Evolutionary conservation across 2,329 filamentous ascomycete genomes (phyloP).

Genomic region (Talaromyces sp.): DNA sequence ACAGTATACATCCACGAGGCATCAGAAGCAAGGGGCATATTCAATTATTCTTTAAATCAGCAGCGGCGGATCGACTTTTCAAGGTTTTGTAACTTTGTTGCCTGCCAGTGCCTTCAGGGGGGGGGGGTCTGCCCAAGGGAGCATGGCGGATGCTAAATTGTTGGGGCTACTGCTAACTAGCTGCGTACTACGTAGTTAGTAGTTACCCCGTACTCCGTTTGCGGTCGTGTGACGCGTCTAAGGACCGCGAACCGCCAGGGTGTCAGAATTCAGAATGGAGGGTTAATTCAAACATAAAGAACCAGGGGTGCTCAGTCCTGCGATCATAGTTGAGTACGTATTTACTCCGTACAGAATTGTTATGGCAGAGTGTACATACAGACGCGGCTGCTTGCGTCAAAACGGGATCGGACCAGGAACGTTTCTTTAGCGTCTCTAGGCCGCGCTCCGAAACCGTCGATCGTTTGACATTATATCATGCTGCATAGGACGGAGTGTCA

Average conservation of each 20-base stretch:
- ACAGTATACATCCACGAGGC: not conserved
- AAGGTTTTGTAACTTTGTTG: not conserved
- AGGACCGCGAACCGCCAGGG: not conserved
- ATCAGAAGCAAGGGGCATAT: not conserved
- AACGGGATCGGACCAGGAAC: not conserved
- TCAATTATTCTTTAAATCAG: not conserved
- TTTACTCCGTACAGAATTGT: too few species aligned
- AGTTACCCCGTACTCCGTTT: not conserved
- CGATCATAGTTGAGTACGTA: too few species aligned
- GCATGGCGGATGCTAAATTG: not conserved
- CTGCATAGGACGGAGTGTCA: too few species aligned
- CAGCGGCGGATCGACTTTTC: not conserved
- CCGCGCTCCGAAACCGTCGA: not conserved
- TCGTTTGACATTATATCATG: not conserved
- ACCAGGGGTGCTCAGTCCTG: too few species aligned
- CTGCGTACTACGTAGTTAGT: not conserved
- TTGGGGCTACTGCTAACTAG: not conserved
- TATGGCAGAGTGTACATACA: not conserved
- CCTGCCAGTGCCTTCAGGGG: not conserved
- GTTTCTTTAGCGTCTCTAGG: not conserved
- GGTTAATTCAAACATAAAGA: not conserved
- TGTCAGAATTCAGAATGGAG: not conserved
- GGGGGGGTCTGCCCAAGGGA: not conserved
- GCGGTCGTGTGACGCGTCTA: not conserved
- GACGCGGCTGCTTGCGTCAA: not conserved